A percentile compares a stretch with the other conserved stretches of the same genome.
Conservation (phyloP, 495 filamentous ascomycete genomes). For the Penicillium paradoxum region DNA sequence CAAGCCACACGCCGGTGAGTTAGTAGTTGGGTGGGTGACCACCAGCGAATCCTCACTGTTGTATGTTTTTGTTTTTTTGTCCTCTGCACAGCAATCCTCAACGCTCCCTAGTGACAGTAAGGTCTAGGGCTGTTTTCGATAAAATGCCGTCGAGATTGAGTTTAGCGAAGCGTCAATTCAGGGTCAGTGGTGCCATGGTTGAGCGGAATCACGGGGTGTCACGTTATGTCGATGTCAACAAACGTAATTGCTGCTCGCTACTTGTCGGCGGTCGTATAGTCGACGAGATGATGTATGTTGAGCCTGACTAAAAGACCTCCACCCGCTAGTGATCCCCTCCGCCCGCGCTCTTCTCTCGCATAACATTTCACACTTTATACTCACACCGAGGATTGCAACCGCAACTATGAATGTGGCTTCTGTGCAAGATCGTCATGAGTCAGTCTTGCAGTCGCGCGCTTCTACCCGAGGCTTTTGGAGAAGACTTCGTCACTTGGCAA, state of each 20-base stretch:
- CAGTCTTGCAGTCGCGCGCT: neutral
- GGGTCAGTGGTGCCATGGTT: no score
- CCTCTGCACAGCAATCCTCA: no score
- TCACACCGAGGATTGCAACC: neutral
- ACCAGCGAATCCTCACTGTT: neutral
- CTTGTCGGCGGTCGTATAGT: neutral
- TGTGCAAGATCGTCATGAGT: neutral
- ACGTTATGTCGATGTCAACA: no score
- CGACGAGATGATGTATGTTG: neutral
- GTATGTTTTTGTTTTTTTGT: neutral
- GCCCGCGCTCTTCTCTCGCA: neutral
- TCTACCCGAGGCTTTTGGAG: neutral
- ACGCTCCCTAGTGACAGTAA: no score
- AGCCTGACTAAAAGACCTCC: neutral
- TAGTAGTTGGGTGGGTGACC: neutral
- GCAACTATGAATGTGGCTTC: neutral
- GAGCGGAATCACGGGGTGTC: no score
- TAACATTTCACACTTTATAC: conserved; percentile 1
- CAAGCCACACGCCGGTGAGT: neutral
- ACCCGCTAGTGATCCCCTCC: neutral
- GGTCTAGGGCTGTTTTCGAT: no score
- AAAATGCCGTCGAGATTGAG: no score
- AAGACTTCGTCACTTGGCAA: neutral
- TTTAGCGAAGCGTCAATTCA: no score
- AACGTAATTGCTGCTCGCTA: neutral